Percentiles rank a stretch among this genome's conserved stretches.
Evolutionary conservation across 2,329 filamentous ascomycete genomes (phyloP).

Genomic region (Stemphylium vesicarium): DNA sequence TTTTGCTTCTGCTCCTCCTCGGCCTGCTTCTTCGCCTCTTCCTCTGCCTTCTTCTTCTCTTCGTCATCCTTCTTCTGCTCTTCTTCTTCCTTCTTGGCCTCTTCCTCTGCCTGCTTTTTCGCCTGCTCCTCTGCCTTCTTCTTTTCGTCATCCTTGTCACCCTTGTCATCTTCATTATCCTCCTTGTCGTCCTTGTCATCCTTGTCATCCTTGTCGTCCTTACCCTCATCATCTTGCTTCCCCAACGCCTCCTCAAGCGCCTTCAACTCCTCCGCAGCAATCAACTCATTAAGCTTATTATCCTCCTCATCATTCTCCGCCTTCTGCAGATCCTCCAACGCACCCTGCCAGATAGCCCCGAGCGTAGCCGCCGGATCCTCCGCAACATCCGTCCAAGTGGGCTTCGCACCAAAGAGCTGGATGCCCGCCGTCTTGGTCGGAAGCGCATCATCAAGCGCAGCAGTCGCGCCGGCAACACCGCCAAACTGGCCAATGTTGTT

Average conservation of each 20-base stretch:
- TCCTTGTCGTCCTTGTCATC: not conserved
- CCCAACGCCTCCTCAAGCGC: conserved; percentile 14
- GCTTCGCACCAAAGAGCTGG: conserved; percentile 36
- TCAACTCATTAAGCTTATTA: conserved; percentile 30
- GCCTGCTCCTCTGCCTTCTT: conserved; percentile 11
- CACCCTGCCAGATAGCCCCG: conserved; percentile 34
- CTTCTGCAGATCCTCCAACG: conserved; percentile 35
- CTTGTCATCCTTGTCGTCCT: not conserved
- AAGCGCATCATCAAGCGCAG: conserved; percentile 10
- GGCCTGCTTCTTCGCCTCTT: conserved; percentile 9
- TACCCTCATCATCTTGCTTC: not conserved
- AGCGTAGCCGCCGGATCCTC: conserved; percentile 39
- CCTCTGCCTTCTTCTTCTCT: conserved; percentile 5
- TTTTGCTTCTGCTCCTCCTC: conserved; percentile 9
- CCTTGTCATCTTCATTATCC: too few relatives aligned
- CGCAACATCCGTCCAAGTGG: conserved; percentile 34
- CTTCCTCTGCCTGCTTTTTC: conserved; percentile 8
- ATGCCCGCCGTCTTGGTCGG: conserved; percentile 33
- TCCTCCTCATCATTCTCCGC: conserved; percentile 29
- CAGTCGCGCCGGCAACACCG: conserved; percentile 24
- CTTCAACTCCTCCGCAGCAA: conserved; percentile 29
- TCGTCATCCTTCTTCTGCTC: not conserved
- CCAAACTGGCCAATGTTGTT: conserved; percentile 14
- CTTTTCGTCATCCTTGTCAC: not conserved
- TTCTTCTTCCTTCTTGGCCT: conserved; percentile 1